Conservation (phyloP, 192 early-diverging fungal genomes). For the Backusella psychrophila region DNA sequence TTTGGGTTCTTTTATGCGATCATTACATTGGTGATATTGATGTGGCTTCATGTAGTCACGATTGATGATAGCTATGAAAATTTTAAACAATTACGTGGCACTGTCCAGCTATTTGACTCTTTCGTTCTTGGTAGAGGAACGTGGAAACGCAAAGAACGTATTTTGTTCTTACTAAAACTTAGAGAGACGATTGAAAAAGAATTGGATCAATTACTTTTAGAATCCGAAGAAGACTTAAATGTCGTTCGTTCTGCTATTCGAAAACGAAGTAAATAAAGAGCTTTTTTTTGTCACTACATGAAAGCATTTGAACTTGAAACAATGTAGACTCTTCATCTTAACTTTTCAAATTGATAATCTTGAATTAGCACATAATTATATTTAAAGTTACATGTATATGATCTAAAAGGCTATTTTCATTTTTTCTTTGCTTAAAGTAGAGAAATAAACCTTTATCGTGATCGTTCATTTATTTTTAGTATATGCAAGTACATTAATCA, state of each 20-base stretch:
- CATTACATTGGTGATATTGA: conserved; percentile 24
- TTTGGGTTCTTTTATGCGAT: conserved; percentile 33
- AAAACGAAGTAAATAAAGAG: background rate
- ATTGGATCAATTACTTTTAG: background rate
- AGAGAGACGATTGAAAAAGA: conserved; percentile 6
- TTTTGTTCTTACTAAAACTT: conserved; percentile 22
- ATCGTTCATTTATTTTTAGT: background rate
- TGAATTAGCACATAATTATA: no score
- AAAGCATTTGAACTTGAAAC: background rate
- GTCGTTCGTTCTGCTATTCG: background rate
- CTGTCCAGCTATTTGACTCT: conserved; percentile 35
- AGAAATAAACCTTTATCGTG: no score
- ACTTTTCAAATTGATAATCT: no score
- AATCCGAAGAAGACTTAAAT: background rate
- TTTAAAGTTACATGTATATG: no score
- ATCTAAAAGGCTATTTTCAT: no score
- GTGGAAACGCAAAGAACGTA: conserved; percentile 28
- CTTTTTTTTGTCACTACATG: background rate
- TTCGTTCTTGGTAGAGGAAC: conserved; percentile 35
- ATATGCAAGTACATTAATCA: background rate
- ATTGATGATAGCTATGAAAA: conserved; percentile 34
- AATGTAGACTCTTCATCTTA: background rate
- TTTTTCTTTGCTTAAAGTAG: no score
- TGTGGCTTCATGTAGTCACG: conserved; percentile 41
- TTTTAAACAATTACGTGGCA: conserved; percentile 31